Percentiles rank a stretch among this genome's conserved stretches.
Evolutionary conservation across 768 basidiomycete species (phyloP).

Genomic region (Clitopilus hobsonii): DNA sequence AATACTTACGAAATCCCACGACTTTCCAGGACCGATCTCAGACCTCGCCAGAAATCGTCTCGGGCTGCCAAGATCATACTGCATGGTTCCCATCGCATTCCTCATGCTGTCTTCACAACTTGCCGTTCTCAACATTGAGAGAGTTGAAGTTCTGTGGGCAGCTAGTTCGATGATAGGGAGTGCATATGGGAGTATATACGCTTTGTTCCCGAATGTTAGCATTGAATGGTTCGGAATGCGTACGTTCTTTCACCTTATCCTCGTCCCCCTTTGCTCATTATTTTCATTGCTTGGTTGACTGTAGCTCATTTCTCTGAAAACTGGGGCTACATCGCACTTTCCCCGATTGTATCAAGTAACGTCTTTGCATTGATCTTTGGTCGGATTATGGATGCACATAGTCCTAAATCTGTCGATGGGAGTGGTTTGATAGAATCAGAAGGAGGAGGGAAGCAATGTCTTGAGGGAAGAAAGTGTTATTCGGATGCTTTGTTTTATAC

Average conservation of each 20-base stretch:
- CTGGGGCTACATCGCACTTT: slow-evolving; percentile 74
- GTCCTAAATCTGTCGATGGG: not conserved
- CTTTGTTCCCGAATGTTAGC: slow-evolving; percentile 67
- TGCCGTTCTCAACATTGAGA: slow-evolving; percentile 45
- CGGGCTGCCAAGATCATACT: slow-evolving; percentile 61
- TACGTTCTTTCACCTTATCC: slow-evolving; percentile 31
- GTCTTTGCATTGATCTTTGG: slow-evolving; percentile 82
- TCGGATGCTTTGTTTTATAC: slow-evolving; percentile 51
- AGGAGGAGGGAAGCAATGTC: slow-evolving; percentile 32
- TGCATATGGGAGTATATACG: slow-evolving; percentile 71
- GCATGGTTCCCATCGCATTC: slow-evolving; percentile 59
- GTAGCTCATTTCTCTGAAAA: slow-evolving; percentile 77
- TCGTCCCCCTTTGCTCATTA: not conserved
- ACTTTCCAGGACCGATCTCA: slow-evolving; percentile 50
- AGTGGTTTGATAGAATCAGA: not conserved
- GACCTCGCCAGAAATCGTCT: slow-evolving; percentile 58
- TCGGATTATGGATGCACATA: slow-evolving; percentile 72
- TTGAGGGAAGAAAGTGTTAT: slow-evolving; percentile 60
- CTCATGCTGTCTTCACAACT: slow-evolving; percentile 74
- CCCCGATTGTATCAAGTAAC: slow-evolving; percentile 75
- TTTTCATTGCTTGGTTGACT: too few relatives aligned
- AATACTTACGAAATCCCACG: not conserved
- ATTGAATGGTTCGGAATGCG: slow-evolving; percentile 90
- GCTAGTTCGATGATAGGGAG: slow-evolving; percentile 49
- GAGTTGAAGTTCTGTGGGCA: slow-evolving; percentile 64